Conservation (phyloP, 148 eudicot species). For the Vaccinium myrtillus region DNA sequence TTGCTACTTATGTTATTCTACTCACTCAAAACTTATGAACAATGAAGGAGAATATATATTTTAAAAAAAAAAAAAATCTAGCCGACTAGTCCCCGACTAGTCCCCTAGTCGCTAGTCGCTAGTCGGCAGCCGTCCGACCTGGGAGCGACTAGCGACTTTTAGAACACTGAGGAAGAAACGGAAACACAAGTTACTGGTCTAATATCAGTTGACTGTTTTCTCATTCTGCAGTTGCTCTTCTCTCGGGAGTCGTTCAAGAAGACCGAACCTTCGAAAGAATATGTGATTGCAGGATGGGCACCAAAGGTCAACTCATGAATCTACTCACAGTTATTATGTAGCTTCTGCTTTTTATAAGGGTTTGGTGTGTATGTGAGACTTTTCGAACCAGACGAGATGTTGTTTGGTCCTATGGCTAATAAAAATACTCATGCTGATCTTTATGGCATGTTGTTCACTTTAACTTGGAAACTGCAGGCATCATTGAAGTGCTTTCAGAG, state of each 20-base stretch:
- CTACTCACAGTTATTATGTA: neutral
- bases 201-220: no score
- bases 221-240: slow-evolving; percentile 38
- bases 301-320: slow-evolving; percentile 51
- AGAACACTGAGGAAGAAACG: no score
- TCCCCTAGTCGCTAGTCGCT: no score
- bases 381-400: slow-evolving; percentile 12
- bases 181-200: neutral
- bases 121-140: no score
- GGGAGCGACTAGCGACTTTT: no score
- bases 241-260: slow-evolving; percentile 47
- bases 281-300: slow-evolving; percentile 54
- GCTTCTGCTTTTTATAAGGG: neutral
- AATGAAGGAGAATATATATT: no score
- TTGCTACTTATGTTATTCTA: no score
- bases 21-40: no score
- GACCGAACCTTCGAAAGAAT: slow-evolving; percentile 46
- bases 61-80: no score
- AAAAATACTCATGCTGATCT: neutral
- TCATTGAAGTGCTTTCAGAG: neutral
- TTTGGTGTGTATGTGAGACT: slow-evolving; percentile 12
- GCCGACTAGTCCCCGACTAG: no score
- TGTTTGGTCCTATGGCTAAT: slow-evolving; percentile 29
- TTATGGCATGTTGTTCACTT: neutral
- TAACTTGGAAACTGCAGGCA: neutral